Conservation (phyloP, 441 rosid species). For the Viola pubescens region DNA sequence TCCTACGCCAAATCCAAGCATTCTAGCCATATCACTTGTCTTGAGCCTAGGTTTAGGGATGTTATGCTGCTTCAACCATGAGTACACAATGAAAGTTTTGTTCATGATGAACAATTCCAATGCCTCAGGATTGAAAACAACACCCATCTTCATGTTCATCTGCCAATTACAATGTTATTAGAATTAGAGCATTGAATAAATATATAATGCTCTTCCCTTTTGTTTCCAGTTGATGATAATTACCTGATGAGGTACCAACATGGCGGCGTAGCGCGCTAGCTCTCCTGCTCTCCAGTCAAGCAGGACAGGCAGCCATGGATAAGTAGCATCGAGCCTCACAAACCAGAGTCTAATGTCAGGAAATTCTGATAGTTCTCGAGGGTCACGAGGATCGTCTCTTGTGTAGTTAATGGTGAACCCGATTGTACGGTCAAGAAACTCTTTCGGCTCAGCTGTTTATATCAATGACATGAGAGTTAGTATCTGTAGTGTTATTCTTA, state of each 20-base stretch:
- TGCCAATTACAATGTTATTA: conserved; percentile 20
- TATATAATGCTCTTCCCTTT: neutral
- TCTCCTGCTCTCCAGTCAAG: conserved; percentile 88
- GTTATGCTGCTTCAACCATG: conserved; percentile 57
- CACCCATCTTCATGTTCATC: conserved; percentile 85
- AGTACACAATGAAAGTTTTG: conserved; percentile 57
- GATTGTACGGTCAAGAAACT: conserved; percentile 51
- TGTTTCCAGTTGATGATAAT: neutral
- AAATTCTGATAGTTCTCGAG: conserved; percentile 69
- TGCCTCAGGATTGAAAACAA: conserved; percentile 87
- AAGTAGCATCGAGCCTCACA: conserved; percentile 67
- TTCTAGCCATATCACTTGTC: conserved; percentile 73
- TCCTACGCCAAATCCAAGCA: conserved; percentile 83
- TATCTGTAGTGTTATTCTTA: neutral
- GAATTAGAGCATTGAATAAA: too few species aligned
- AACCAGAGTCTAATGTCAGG: conserved; percentile 89
- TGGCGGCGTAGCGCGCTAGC: conserved; percentile 46
- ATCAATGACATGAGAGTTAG: neutral
- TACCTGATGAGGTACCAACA: conserved; percentile 89
- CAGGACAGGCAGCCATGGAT: conserved; percentile 82
- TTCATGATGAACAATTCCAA: conserved; percentile 67
- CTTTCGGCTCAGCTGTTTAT: conserved; percentile 45
- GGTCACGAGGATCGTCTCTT: conserved; percentile 60
- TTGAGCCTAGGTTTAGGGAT: conserved; percentile 62
- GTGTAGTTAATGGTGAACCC: conserved; percentile 66